Evolutionary conservation across 345 rosid species (phyloP), one percentile per base, ranked within the genome.

Genomic region (Salix suchowensis): DNA sequence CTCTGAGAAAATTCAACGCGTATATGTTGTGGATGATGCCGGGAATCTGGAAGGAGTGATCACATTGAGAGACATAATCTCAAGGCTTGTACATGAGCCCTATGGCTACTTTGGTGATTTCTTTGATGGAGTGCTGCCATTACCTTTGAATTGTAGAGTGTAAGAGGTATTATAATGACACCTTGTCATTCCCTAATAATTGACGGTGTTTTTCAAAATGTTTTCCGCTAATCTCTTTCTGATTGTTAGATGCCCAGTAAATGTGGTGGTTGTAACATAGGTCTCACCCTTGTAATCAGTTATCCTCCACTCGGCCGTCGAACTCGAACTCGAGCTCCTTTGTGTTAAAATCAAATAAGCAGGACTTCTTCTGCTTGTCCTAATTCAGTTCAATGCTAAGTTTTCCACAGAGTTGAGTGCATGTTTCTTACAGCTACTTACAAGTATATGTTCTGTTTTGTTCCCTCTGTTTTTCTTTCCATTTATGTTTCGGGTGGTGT

Each of bases 21-120:
- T 89, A 40, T 96, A 96, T 48, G 94, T 96, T 4, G 97, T 89
- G 77, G 97, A 94, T 70, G 89, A 88, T 70, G 84, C 82, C 1
- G 98, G 95, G 73, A 90, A 92, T 81, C 85, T 96, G 73, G 94
- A 94, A 86, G 99, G 99, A 13, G 94, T 91, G 55, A 88, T 96
- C 81, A 96, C 98, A 2, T 86, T 96, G 28, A 83, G 97, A 76
- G 99, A 94, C 87, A 92, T 96, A 65, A 92, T 96, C 68, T 87
- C 97, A 14, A 93, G 89, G 88, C 90, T 94, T 24, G 99, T 92
- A 61, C 93, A 96, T 15, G 98, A 96, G 78, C 99, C 99, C 19
- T 92, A 77, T n/a, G 97, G 97, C 73, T 96, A 96, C 80, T 96
- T 96, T 58, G 99, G 99, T 4, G 97, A 96, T 84, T 96, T 96